Evolutionary conservation across 176 grass and related monocot genomes (phyloP).

Genomic region (Cenchrus americanus): DNA sequence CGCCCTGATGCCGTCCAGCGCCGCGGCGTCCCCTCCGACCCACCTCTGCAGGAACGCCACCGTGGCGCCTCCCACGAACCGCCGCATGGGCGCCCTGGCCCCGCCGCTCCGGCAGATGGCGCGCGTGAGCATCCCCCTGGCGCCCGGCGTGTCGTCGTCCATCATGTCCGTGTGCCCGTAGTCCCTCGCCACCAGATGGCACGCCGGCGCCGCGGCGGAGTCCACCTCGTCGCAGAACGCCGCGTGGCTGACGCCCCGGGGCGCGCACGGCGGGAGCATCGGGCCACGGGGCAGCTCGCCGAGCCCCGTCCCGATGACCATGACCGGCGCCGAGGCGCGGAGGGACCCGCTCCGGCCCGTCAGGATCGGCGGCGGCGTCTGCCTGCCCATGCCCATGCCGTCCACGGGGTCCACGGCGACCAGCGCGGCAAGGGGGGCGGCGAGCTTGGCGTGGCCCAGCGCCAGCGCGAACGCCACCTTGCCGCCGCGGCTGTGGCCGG

Average conservation of each 20-base stretch:
- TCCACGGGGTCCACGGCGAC: conserved; percentile 86
- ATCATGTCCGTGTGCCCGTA: conserved; percentile 89
- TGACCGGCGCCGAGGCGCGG: conserved; percentile 40
- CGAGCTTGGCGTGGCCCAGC: conserved; percentile 44
- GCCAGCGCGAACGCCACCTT: conserved; percentile 82
- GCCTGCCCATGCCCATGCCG: conserved; percentile 64
- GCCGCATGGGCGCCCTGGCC: conserved; percentile 70
- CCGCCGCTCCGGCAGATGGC: conserved; percentile 59
- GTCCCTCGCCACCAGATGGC: conserved; percentile 72
- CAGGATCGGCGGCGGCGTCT: conserved; percentile 75
- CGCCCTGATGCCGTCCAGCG: conserved; percentile 51
- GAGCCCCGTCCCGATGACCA: conserved; percentile 84
- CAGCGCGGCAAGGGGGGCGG: conserved; percentile 54
- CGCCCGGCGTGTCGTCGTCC: conserved; percentile 77
- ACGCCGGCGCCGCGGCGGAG: conserved; percentile 32
- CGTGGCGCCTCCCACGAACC: conserved; percentile 74
- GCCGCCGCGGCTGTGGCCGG: conserved; percentile 83
- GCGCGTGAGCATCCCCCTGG: conserved; percentile 59
- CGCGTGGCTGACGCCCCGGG: conserved; percentile 64
- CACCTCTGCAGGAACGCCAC: conserved; percentile 70
- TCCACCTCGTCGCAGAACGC: conserved; percentile 61
- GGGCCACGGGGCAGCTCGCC: conserved; percentile 52
- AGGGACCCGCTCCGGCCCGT: conserved; percentile 39
- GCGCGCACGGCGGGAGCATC: conserved; percentile 69
- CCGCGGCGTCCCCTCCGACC: conserved; percentile 27